Conservation (phyloP, 345 rosid genomes). For the Rhizophora apiculata region DNA sequence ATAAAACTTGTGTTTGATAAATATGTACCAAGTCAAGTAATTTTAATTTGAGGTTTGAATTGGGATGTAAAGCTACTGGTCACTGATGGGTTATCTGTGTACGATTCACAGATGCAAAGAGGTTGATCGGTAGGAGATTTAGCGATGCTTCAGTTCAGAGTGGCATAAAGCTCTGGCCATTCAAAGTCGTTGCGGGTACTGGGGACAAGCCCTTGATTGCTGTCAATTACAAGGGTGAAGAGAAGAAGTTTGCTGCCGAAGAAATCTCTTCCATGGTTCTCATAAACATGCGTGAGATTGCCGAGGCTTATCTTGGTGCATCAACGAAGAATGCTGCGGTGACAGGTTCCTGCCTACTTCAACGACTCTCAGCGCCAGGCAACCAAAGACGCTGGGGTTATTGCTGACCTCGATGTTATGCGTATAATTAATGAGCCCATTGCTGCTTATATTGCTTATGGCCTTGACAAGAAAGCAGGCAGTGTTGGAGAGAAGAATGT, state of each 20-base stretch:
- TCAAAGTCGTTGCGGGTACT: constrained; percentile 18
- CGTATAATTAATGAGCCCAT: constrained; percentile 28
- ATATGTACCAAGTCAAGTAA: too few species aligned
- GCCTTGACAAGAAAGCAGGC: constrained; percentile 22
- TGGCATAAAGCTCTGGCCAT: constrained; percentile 22
- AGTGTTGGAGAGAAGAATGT: constrained; percentile 23
- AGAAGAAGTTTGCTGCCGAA: constrained; percentile 20
- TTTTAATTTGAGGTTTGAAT: too few species aligned
- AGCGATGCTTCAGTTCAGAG: constrained; percentile 19
- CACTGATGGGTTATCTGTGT: not conserved
- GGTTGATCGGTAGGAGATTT: constrained; percentile 23
- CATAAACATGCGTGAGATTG: constrained; percentile 22
- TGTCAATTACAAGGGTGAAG: constrained; percentile 26
- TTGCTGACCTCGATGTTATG: constrained; percentile 24
- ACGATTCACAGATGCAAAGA: constrained; percentile 19
- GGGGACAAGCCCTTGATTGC: constrained; percentile 28
- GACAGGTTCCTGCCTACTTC: constrained; percentile 23
- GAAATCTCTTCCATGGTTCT: constrained; percentile 28
- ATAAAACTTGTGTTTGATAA: too few species aligned
- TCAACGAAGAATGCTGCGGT: constrained; percentile 18
- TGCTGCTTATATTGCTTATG: constrained; percentile 27
- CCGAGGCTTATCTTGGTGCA: constrained; percentile 23
- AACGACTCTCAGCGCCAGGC: constrained; percentile 24
- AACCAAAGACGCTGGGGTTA: constrained; percentile 22
- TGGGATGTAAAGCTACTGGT: too few species aligned